Percentiles rank a stretch among this genome's conserved stretches.
phyloP scores from a whole-genome alignment of 495 filamentous ascomycete species.

The Tuber indicum region DNA sequence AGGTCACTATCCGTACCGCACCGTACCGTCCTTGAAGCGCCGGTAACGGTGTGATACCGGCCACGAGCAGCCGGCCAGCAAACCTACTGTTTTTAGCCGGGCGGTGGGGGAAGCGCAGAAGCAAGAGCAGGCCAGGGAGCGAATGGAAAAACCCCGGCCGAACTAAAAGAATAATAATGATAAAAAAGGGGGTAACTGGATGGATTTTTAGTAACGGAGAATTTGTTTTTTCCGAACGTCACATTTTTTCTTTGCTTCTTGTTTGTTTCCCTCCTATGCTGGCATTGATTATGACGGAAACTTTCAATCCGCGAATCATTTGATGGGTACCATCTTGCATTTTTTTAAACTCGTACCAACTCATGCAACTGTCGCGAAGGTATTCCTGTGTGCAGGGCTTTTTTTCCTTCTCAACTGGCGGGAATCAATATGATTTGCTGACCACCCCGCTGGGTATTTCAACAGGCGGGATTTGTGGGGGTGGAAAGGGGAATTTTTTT shows the following conservation, averaged over 20 bases:
- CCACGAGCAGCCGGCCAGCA: background rate
- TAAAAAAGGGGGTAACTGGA: background rate
- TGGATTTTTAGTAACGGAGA: background rate
- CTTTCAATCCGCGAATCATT: background rate
- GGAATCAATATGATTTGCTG: background rate
- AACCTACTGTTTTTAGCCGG: background rate
- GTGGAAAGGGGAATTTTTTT: background rate
- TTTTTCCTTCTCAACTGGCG: background rate
- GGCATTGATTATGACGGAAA: background rate
- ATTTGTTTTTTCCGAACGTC: background rate
- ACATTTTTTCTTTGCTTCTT: conserved; percentile 4
- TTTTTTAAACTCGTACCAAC: conserved; percentile 4
- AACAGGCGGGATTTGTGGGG: background rate
- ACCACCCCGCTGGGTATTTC: conserved; percentile 3
- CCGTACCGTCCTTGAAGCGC: background rate
- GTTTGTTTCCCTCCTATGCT: background rate
- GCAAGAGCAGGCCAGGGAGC: background rate
- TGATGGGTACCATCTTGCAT: background rate
- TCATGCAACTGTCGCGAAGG: background rate
- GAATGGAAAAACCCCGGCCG: background rate
- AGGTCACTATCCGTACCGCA: conserved; percentile 2
- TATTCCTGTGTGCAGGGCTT: background rate
- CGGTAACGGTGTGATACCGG: background rate
- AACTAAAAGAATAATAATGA: background rate
- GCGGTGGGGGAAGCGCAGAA: background rate